Evolutionary conservation across 108 stramenopile genomes (phyloP).

Genomic region (Pseudonitzschia multistriata): DNA sequence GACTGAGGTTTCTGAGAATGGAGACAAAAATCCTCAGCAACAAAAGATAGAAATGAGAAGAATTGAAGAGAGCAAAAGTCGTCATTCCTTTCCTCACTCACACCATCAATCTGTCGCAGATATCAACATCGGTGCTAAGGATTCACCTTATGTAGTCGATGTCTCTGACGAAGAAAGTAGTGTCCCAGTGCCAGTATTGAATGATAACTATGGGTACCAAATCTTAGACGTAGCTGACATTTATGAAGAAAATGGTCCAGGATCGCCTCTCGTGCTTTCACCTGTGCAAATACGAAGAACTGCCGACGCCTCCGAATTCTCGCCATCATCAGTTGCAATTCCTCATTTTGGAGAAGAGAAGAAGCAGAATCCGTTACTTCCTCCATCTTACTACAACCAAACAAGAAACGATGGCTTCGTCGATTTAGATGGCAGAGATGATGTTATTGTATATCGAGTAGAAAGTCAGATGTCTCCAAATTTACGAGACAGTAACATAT

Average conservation of each 20-base stretch:
- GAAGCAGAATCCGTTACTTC: conserved; percentile 1
- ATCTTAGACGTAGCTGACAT: conserved; percentile 26
- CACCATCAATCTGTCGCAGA: neutral
- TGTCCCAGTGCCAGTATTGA: conserved; percentile 21
- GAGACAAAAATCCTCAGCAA: neutral
- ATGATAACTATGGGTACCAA: conserved; percentile 20
- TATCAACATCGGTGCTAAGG: neutral
- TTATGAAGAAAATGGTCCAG: conserved; percentile 25
- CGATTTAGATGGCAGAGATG: neutral
- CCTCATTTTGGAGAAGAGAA: neutral
- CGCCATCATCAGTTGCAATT: neutral
- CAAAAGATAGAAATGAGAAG: neutral
- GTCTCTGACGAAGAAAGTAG: neutral
- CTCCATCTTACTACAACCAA: neutral
- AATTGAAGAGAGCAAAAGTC: neutral
- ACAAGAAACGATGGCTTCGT: neutral
- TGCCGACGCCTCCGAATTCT: neutral
- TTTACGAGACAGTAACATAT: neutral
- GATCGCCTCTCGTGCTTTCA: conserved; percentile 31
- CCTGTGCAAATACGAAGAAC: conserved; percentile 7
- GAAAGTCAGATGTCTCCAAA: neutral
- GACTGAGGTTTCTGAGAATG: conserved; percentile 27
- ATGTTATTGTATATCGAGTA: neutral
- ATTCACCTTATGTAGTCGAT: neutral
- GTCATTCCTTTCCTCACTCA: neutral